These are phyloP conservation scores for Penicillium sp. DNA, from an alignment of 2,329 filamentous ascomycete genomes.

Conservation along the genomic window DNA sequence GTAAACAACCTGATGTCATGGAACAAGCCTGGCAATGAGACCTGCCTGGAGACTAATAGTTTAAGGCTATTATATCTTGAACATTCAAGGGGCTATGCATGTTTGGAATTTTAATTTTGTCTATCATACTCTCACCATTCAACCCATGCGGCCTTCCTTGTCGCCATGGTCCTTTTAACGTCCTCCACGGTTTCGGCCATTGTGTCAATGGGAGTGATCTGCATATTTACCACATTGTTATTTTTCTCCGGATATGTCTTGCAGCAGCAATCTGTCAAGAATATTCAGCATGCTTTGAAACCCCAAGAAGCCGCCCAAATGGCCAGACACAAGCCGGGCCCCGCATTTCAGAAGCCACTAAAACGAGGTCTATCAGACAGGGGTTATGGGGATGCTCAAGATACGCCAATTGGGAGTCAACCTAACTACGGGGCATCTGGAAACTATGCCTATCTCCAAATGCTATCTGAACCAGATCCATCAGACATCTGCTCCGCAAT, in stretches of 20 bases:
- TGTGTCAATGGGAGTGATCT: constrained; percentile 53
- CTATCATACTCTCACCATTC: constrained; percentile 4
- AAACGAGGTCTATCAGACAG: constrained; percentile 18
- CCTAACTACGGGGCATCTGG: constrained; percentile 14
- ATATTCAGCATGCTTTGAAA: constrained; percentile 70
- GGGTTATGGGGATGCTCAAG: constrained; percentile 11
- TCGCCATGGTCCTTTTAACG: constrained; percentile 46
- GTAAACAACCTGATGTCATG: constrained; percentile 32
- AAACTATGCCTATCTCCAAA: constrained; percentile 45
- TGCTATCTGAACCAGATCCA: constrained; percentile 43
- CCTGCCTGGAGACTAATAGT: not conserved
- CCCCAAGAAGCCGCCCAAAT: constrained; percentile 16
- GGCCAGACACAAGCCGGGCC: constrained; percentile 13
- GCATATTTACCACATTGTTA: constrained; percentile 74
- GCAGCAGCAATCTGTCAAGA: constrained; percentile 79
- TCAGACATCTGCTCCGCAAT: constrained; percentile 47
- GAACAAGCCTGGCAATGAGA: constrained; percentile 10
- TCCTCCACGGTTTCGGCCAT: constrained; percentile 46
- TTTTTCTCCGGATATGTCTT: constrained; percentile 86
- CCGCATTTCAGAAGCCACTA: constrained; percentile 22
- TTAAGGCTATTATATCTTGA: not conserved
- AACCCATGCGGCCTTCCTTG: constrained; percentile 16
- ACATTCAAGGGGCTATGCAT: constrained; percentile 4
- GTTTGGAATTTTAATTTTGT: constrained; percentile 14
- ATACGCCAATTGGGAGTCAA: constrained; percentile 10